A percentile compares a stretch with the other conserved stretches of the same genome.
These are phyloP conservation scores for Thelonectria blattea DNA, from an alignment of 2,329 filamentous ascomycete species.

Conservation along the genomic window DNA sequence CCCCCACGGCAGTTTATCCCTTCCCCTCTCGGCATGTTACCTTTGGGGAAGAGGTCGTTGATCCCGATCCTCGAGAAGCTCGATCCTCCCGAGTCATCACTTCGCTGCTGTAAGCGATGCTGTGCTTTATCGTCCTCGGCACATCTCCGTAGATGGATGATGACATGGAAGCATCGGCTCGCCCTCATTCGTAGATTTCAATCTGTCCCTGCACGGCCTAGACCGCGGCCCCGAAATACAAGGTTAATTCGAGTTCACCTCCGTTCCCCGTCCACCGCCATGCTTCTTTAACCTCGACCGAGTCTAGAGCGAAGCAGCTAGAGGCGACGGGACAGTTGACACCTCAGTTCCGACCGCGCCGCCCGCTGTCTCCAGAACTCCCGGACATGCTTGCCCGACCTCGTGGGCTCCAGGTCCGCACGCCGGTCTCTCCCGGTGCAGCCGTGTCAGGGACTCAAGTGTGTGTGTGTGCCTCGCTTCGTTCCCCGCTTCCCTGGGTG, in stretches of 20 bases:
- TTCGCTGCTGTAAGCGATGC: too few relatives aligned
- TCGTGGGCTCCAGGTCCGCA: too few relatives aligned
- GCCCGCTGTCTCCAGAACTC: background rate
- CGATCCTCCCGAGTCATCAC: background rate
- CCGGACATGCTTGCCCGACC: background rate
- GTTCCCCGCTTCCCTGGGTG: background rate
- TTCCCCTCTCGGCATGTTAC: background rate
- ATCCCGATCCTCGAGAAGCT: background rate
- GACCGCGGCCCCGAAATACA: constrained; percentile 12
- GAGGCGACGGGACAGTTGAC: too few relatives aligned
- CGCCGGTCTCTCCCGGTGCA: constrained; percentile 3
- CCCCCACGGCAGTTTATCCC: constrained; percentile 1
- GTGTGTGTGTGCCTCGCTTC: background rate
- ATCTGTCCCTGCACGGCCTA: constrained; percentile 9
- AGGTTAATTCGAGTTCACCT: constrained; percentile 18
- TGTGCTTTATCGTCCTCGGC: too few relatives aligned
- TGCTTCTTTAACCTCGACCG: too few relatives aligned
- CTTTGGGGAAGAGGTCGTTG: background rate
- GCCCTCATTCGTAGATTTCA: background rate
- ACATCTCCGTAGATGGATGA: background rate
- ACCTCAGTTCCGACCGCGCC: background rate
- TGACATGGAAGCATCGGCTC: constrained; percentile 3
- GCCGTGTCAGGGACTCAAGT: too few relatives aligned
- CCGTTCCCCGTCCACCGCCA: constrained; percentile 5
- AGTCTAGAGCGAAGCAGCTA: too few relatives aligned